Evolutionary conservation across 441 rosid species (phyloP).

Genomic region (Aleurites moluccanus): DNA sequence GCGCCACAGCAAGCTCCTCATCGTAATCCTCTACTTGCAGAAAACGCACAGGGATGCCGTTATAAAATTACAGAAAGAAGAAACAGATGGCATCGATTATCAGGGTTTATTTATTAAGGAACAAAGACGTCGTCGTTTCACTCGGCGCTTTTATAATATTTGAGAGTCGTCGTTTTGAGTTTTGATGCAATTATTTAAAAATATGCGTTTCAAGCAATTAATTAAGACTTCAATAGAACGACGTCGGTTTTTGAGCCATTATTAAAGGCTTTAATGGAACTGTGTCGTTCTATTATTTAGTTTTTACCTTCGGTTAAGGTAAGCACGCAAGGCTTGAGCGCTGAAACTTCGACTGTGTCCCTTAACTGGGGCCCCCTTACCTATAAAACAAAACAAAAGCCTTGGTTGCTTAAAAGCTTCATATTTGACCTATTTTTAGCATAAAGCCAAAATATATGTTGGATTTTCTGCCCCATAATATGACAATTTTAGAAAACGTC

Average conservation of each 20-base stretch:
- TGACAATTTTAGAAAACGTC: constrained; percentile 3
- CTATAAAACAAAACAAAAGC: constrained; percentile 28
- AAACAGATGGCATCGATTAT: neutral
- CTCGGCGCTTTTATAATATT: too few species aligned
- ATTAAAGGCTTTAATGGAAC: too few species aligned
- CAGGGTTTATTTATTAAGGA: neutral
- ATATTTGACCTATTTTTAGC: constrained; percentile 5
- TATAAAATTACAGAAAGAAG: constrained; percentile 1
- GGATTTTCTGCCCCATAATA: constrained; percentile 1
- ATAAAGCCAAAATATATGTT: neutral
- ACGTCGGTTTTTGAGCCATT: neutral
- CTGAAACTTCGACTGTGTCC: constrained; percentile 49
- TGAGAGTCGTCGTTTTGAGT: neutral
- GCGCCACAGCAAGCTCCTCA: constrained; percentile 49
- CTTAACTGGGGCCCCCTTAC: constrained; percentile 52
- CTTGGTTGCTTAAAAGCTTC: constrained; percentile 3
- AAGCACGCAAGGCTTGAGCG: constrained; percentile 56
- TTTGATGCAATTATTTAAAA: neutral
- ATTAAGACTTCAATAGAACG: neutral
- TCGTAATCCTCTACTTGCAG: constrained; percentile 43
- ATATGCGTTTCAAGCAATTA: neutral
- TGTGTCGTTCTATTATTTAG: too few species aligned
- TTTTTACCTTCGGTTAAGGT: constrained; percentile 54
- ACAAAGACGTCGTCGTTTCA: neutral
- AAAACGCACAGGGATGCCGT: neutral